Percentiles rank a stretch among this genome's conserved stretches.
These are phyloP conservation scores for Macadamia integrifolia DNA, from an alignment of 164 flowering plant species.

Conservation along the genomic window DNA sequence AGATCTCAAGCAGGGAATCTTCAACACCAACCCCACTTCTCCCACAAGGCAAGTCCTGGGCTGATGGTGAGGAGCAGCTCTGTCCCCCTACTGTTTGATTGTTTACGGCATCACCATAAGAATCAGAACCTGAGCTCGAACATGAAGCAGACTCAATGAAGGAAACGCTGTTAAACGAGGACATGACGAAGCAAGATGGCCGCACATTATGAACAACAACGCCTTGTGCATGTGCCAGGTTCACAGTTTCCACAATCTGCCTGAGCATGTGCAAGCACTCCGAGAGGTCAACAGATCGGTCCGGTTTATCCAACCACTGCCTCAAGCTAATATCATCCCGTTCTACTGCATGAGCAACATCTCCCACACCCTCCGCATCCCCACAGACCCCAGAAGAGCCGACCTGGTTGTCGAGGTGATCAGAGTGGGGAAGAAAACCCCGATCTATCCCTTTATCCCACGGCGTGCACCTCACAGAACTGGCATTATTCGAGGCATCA, in stretches of 20 bases:
- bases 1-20: slow-evolving; percentile 12
- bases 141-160: slow-evolving; percentile 94
- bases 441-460: slow-evolving; percentile 28
- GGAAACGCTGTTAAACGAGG: slow-evolving; percentile 78
- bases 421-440: slow-evolving; percentile 19
- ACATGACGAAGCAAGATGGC: slow-evolving; percentile 95
- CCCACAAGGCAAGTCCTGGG: slow-evolving; percentile 20
- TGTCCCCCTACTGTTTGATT: slow-evolving; percentile 29
- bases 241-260: slow-evolving; percentile 81
- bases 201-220: slow-evolving; percentile 81
- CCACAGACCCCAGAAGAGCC: slow-evolving; percentile 41
- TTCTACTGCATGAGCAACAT: slow-evolving; percentile 27
- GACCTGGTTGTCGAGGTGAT: slow-evolving; percentile 31
- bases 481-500: slow-evolving; percentile 30
- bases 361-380: slow-evolving; percentile 29
- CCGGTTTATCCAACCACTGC: slow-evolving; percentile 85
- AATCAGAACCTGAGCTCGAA: slow-evolving; percentile 87
- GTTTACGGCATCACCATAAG: slow-evolving; percentile 43
- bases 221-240: slow-evolving; percentile 83
- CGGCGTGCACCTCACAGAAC: slow-evolving; percentile 16
- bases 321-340: slow-evolving; percentile 80
- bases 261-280: slow-evolving; percentile 87
- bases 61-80: slow-evolving; percentile 25
- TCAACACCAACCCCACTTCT: slow-evolving; percentile 21
- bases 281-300: slow-evolving; percentile 55